A percentile compares a stretch with the other conserved stretches of the same genome.
phyloP scores from a whole-genome alignment of 352 stramenopile genomes.

The Phytophthora foliorum region DNA sequence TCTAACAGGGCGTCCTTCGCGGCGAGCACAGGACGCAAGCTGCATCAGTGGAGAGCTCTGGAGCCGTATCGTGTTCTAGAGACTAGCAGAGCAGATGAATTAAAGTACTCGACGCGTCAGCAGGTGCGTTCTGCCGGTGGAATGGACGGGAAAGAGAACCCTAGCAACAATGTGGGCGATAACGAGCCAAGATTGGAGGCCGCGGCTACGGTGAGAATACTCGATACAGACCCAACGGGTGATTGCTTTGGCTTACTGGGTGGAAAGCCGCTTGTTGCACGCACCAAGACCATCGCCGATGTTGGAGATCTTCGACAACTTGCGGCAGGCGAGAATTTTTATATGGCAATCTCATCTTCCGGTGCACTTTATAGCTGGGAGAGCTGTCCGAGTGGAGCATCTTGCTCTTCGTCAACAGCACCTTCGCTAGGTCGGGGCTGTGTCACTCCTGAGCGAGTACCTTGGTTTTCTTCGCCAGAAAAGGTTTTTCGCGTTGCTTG shows the following conservation, averaged over 20 bases:
- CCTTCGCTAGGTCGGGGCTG: slow-evolving; percentile 23
- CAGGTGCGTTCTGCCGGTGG: not conserved
- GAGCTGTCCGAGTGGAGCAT: slow-evolving; percentile 16
- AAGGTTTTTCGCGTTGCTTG: slow-evolving; percentile 53
- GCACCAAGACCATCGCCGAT: slow-evolving; percentile 58
- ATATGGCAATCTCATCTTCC: slow-evolving; percentile 41
- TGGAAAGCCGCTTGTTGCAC: slow-evolving; percentile 50
- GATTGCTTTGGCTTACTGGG: slow-evolving; percentile 65
- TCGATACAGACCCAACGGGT: slow-evolving; percentile 44
- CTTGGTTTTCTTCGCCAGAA: slow-evolving; percentile 27
- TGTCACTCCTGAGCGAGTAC: slow-evolving; percentile 29
- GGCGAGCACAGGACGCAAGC: slow-evolving; percentile 46
- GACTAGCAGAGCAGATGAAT: not conserved
- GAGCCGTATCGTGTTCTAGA: slow-evolving; percentile 30
- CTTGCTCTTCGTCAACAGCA: slow-evolving; percentile 7
- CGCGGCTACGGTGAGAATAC: slow-evolving; percentile 3
- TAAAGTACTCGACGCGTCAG: not conserved
- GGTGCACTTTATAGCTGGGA: slow-evolving; percentile 54
- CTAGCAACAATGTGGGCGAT: not conserved
- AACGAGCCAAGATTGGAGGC: not conserved
- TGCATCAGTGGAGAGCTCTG: slow-evolving; percentile 48
- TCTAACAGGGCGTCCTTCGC: slow-evolving; percentile 33
- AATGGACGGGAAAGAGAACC: not conserved
- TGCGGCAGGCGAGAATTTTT: slow-evolving; percentile 46
- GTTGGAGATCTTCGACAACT: slow-evolving; percentile 46